These are phyloP conservation scores for Escovopsis sp. DNA, from an alignment of 2,329 filamentous ascomycete species.

Conservation along the genomic window DNA sequence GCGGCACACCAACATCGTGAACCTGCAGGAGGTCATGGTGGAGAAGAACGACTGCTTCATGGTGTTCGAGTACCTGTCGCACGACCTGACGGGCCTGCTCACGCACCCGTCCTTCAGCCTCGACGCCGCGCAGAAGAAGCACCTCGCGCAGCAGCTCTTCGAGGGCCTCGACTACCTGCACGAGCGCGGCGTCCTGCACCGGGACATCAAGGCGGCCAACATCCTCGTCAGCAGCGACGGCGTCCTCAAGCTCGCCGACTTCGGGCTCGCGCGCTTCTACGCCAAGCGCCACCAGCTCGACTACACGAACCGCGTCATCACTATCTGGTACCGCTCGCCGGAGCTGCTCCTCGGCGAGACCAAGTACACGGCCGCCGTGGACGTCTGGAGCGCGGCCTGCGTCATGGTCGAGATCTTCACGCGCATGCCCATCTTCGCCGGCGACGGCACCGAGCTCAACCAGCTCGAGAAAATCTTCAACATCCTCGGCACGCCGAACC, in stretches of 20 bases:
- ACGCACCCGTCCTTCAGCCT: constrained; percentile 89
- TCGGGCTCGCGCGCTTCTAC: constrained; percentile 91
- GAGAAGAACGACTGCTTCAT: constrained; percentile 98
- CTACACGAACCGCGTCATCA: constrained; percentile 97
- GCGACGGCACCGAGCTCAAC: constrained; percentile 87
- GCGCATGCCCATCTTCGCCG: constrained; percentile 82
- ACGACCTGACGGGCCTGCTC: constrained; percentile 85
- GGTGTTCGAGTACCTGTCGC: constrained; percentile 97
- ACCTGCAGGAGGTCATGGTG: constrained; percentile 86
- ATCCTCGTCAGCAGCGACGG: constrained; percentile 86
- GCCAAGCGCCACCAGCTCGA: constrained; percentile 82
- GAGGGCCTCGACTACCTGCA: constrained; percentile 90
- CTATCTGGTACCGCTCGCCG: constrained; percentile 91
- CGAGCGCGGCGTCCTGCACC: constrained; percentile 80
- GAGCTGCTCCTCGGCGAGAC: constrained; percentile 86
- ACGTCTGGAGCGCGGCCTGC: constrained; percentile 95
- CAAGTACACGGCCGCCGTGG: constrained; percentile 75
- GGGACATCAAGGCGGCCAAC: constrained; percentile 96
- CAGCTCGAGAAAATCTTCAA: constrained; percentile 96
- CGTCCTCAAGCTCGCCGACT: constrained; percentile 84
- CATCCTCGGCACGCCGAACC: constrained; percentile 74
- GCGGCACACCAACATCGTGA: constrained; percentile 68
- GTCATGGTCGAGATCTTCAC: constrained; percentile 96
- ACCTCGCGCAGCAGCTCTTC: constrained; percentile 84
- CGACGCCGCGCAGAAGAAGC: constrained; percentile 74